A percentile compares a stretch with the other conserved stretches of the same genome.
Conservation (phyloP, 192 early-diverging fungal genomes). For the Umbelopsis ramanniana region DNA sequence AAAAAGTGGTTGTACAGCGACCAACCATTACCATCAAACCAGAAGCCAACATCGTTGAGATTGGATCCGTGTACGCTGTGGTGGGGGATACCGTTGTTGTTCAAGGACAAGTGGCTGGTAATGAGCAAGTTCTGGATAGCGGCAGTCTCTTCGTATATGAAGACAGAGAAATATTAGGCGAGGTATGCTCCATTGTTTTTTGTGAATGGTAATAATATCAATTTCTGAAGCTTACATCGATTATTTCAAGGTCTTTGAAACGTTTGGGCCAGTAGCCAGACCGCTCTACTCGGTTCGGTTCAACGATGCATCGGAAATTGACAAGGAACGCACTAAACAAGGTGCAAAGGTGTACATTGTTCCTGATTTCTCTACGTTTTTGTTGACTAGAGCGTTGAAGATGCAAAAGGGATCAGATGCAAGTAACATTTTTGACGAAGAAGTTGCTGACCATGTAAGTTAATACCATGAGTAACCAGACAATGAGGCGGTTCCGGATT, state of each 20-base stretch:
- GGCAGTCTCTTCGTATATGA: conserved; percentile 74
- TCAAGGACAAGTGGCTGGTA: conserved; percentile 49
- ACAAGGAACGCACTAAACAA: conserved; percentile 41
- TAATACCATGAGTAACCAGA: neutral
- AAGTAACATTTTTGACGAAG: conserved; percentile 92
- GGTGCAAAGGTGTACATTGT: conserved; percentile 67
- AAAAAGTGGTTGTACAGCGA: conserved; percentile 49
- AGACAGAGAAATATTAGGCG: conserved; percentile 66
- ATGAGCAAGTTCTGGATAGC: conserved; percentile 68
- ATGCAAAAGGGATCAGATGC: conserved; percentile 87
- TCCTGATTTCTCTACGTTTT: conserved; percentile 55
- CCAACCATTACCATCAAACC: conserved; percentile 52
- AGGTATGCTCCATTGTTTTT: conserved; percentile 45
- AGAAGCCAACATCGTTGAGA: conserved; percentile 48
- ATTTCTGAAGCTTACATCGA: neutral
- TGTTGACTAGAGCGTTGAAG: conserved; percentile 72
- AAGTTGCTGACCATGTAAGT: conserved; percentile 69
- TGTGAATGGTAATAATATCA: neutral
- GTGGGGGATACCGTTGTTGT: conserved; percentile 81
- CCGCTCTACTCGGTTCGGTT: conserved; percentile 88
- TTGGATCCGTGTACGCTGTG: conserved; percentile 71
- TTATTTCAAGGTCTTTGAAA: conserved; percentile 73
- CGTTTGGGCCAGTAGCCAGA: conserved; percentile 85
- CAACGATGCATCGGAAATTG: conserved; percentile 64
- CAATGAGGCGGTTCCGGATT: neutral